phyloP scores from a whole-genome alignment of 2,329 filamentous ascomycete genomes.

The Seiridium cupressi region DNA sequence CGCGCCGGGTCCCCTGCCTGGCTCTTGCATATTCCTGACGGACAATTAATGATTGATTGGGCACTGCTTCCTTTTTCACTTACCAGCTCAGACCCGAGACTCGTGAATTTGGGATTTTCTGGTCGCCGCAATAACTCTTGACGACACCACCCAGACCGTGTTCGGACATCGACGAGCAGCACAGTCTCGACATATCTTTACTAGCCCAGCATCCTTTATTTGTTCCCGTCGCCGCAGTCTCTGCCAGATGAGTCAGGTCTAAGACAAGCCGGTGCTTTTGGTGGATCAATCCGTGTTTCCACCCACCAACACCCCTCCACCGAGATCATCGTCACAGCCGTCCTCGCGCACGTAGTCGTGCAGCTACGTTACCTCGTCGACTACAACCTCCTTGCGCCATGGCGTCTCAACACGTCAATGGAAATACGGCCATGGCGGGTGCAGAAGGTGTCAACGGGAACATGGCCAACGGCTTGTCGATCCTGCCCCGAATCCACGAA shows the following conservation, averaged over 20 bases:
- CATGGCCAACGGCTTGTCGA: conserved; percentile 35
- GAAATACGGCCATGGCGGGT: conserved; percentile 29
- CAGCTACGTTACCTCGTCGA: background rate
- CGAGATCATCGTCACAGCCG: background rate
- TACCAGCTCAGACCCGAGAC: background rate
- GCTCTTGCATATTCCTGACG: background rate
- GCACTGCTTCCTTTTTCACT: background rate
- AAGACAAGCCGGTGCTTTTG: background rate
- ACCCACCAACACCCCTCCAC: background rate
- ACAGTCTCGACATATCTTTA: background rate
- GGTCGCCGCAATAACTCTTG: background rate
- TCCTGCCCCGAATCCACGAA: conserved; percentile 70
- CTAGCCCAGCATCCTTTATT: background rate
- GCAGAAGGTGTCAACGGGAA: conserved; percentile 33
- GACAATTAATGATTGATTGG: background rate
- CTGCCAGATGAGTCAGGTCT: conserved; percentile 3
- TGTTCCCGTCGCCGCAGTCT: background rate
- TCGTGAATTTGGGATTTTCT: background rate
- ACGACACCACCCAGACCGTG: background rate
- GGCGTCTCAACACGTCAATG: conserved; percentile 18
- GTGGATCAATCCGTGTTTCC: background rate
- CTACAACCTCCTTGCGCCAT: background rate
- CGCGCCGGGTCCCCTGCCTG: background rate
- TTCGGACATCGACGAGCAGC: background rate
- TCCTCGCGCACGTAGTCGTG: too few species aligned